A percentile compares a stretch with the other conserved stretches of the same genome.
Conservation (phyloP, 169 alveolate species). For the Babesia caballi region DNA sequence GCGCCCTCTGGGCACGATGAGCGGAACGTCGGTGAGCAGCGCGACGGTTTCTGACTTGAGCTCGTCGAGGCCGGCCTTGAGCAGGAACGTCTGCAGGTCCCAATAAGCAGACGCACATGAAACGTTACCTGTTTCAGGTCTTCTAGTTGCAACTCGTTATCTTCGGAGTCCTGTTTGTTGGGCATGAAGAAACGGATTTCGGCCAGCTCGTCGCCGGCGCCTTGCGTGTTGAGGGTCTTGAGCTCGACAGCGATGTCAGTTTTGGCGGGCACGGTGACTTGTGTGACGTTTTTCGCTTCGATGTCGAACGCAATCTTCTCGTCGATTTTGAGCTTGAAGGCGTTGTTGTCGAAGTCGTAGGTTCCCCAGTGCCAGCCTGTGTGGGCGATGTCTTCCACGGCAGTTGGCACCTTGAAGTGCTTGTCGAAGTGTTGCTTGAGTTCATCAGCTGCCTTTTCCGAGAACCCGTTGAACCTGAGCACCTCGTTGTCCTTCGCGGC, state of each 20-base stretch:
- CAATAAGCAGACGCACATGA: no score
- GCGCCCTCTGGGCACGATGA: slow-evolving; percentile 95
- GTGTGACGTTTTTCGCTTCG: slow-evolving; percentile 77
- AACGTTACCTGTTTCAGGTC: slow-evolving; percentile 67
- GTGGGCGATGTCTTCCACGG: slow-evolving; percentile 68
- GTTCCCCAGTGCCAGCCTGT: slow-evolving; percentile 91
- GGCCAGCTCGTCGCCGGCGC: slow-evolving; percentile 63
- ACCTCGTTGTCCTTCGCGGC: slow-evolving; percentile 69
- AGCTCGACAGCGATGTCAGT: slow-evolving; percentile 85
- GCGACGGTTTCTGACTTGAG: slow-evolving; percentile 88
- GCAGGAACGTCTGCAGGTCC: slow-evolving; percentile 76
- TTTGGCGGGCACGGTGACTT: slow-evolving; percentile 82
- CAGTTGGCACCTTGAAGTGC: slow-evolving; percentile 71
- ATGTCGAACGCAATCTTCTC: slow-evolving; percentile 77
- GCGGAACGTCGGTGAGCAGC: slow-evolving; percentile 87
- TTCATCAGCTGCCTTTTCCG: slow-evolving; percentile 74
- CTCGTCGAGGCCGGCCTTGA: slow-evolving; percentile 89
- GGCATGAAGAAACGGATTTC: slow-evolving; percentile 76
- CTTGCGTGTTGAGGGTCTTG: slow-evolving; percentile 43
- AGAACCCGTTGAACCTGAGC: slow-evolving; percentile 72
- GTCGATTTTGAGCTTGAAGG: slow-evolving; percentile 71
- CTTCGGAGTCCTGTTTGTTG: slow-evolving; percentile 68
- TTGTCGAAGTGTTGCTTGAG: slow-evolving; percentile 82
- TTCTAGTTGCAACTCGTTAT: slow-evolving; percentile 65
- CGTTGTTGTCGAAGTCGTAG: slow-evolving; percentile 74